These are phyloP conservation scores for Rugosomyces carneus DNA, from an alignment of 1,284 basidiomycete genomes.

Conservation along the genomic window DNA sequence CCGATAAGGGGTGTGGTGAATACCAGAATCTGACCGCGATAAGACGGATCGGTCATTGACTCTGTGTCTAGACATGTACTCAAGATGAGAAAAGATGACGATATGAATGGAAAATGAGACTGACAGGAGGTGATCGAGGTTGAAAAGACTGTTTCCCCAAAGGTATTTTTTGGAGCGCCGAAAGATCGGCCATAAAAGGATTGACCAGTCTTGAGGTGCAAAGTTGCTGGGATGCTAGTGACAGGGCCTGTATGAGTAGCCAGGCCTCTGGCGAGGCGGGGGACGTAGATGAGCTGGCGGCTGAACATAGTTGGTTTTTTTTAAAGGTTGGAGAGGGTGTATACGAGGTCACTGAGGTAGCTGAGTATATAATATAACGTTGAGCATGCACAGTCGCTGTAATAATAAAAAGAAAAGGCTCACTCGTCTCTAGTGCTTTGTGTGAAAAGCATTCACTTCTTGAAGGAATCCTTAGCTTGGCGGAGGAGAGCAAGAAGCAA, in stretches of 20 bases:
- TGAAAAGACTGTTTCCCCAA: slow-evolving; percentile 97
- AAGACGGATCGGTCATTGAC: slow-evolving; percentile 99
- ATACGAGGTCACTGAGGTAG: slow-evolving; percentile 82
- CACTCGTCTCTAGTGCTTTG: slow-evolving; percentile 83
- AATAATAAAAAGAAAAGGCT: slow-evolving; percentile 21
- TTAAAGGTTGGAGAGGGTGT: slow-evolving; percentile 66
- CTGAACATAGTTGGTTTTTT: slow-evolving; percentile 44
- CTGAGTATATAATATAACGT: slow-evolving; percentile 39
- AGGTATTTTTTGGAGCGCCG: slow-evolving; percentile 83
- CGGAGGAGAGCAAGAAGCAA: slow-evolving; percentile 14
- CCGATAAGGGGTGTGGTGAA: slow-evolving; percentile 99
- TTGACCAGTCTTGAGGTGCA: slow-evolving; percentile 94
- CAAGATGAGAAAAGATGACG: slow-evolving; percentile 1
- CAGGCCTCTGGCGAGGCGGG: slow-evolving; percentile 50
- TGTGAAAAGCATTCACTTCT: slow-evolving; percentile 72
- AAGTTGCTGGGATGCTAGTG: slow-evolving; percentile 63
- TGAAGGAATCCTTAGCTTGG: slow-evolving; percentile 22
- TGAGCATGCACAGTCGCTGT: no score
- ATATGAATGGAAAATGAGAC: slow-evolving; percentile 23
- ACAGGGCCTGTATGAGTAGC: slow-evolving; percentile 58
- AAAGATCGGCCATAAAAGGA: slow-evolving; percentile 88
- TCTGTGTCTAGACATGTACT: slow-evolving; percentile 72
- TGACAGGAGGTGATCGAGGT: slow-evolving; percentile 96
- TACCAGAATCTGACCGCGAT: slow-evolving; percentile 95
- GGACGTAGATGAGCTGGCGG: slow-evolving; percentile 45